phyloP scores from a whole-genome alignment of 768 basidiomycete species.

The Psilocybe cubensis region DNA sequence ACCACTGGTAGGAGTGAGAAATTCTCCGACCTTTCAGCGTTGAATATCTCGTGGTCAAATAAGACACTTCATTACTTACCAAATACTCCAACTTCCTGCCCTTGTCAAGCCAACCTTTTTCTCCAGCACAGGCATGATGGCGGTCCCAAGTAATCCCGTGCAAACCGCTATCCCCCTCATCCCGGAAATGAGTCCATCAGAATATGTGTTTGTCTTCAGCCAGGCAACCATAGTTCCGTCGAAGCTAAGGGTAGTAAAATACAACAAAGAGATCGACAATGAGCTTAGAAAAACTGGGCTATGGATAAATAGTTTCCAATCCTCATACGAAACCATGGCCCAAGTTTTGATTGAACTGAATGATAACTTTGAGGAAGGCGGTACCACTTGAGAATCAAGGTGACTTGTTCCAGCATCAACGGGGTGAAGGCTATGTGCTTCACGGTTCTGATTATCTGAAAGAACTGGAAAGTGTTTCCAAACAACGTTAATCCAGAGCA shows the following conservation, averaged over 20 bases:
- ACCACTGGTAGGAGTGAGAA: constrained; percentile 48
- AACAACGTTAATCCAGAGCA: constrained; percentile 28
- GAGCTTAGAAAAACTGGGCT: constrained; percentile 23
- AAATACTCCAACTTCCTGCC: constrained; percentile 55
- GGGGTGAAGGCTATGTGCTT: neutral
- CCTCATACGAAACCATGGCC: constrained; percentile 21
- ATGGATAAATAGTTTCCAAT: constrained; percentile 14
- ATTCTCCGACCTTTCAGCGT: constrained; percentile 43
- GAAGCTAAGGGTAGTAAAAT: constrained; percentile 30
- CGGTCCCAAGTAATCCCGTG: constrained; percentile 49
- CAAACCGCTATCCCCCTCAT: constrained; percentile 50
- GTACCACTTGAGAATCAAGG: neutral
- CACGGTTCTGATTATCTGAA: constrained; percentile 1
- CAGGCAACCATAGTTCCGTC: constrained; percentile 57
- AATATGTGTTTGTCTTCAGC: constrained; percentile 47
- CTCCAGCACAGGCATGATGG: constrained; percentile 45
- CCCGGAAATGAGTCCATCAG: constrained; percentile 51
- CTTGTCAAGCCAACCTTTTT: constrained; percentile 45
- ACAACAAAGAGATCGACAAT: constrained; percentile 11
- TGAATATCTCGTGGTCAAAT: neutral
- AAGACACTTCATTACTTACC: constrained; percentile 28
- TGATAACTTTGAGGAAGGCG: neutral
- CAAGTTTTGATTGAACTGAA: constrained; percentile 13
- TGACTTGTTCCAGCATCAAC: neutral
- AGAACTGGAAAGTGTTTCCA: constrained; percentile 40